These are phyloP conservation scores for Candida maesae DNA, from an alignment of 805 yeast genomes.

Conservation along the genomic window DNA sequence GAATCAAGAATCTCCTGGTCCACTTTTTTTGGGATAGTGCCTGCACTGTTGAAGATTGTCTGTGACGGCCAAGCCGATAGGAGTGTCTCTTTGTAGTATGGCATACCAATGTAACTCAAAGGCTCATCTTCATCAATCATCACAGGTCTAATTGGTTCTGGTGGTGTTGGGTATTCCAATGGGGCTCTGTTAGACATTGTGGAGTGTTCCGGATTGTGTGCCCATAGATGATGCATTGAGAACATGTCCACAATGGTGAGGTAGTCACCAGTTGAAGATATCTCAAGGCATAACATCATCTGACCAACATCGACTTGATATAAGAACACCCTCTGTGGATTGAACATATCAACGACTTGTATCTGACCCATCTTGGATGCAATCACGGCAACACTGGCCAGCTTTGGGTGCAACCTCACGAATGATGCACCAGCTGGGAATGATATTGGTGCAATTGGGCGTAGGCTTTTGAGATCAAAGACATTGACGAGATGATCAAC, in stretches of 20 bases:
- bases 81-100: constrained; percentile 73
- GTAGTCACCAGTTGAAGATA: constrained; percentile 66
- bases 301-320: constrained; percentile 61
- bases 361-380: constrained; percentile 78
- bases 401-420: constrained; percentile 80
- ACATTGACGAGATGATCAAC: constrained; percentile 82
- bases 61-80: constrained; percentile 79
- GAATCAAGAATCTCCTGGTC: constrained; percentile 43
- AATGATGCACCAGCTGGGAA: constrained; percentile 88
- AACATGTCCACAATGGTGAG: constrained; percentile 60
- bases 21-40: constrained; percentile 54
- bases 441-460: constrained; percentile 72
- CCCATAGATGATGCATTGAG: constrained; percentile 55
- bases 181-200: constrained; percentile 41
- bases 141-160: constrained; percentile 29
- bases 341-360: constrained; percentile 78
- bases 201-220: constrained; percentile 42
- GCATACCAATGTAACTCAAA: constrained; percentile 75
- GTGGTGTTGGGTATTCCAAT: constrained; percentile 54
- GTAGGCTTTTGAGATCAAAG: constrained; percentile 72
- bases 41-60: constrained; percentile 53
- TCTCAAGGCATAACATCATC: constrained; percentile 28
- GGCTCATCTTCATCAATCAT: constrained; percentile 48
- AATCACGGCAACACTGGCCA: constrained; percentile 71
- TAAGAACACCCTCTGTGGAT: constrained; percentile 63